Percentiles rank a stretch among this genome's conserved stretches.
phyloP scores from a whole-genome alignment of 805 yeast genomes.

The Monosporozyma aerobia region DNA sequence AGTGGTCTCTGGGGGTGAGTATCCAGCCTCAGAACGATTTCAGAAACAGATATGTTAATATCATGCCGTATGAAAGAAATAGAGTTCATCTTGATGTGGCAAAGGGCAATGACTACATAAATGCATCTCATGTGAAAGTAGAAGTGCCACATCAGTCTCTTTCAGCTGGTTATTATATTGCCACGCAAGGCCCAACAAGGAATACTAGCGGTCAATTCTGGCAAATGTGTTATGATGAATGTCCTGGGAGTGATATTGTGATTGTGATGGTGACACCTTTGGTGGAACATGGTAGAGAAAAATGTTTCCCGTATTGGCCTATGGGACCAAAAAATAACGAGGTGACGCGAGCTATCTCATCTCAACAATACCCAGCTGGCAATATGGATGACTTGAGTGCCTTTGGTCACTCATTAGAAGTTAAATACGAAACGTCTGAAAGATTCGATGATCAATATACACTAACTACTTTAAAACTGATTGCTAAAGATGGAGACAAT shows the following conservation, averaged over 20 bases:
- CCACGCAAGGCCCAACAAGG: constrained; percentile 72
- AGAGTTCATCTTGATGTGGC: constrained; percentile 37
- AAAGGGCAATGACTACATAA: constrained; percentile 54
- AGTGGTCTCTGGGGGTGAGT: constrained; percentile 27
- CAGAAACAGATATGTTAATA: constrained; percentile 53
- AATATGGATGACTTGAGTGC: constrained; percentile 13
- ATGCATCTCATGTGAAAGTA: constrained; percentile 61
- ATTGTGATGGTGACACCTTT: constrained; percentile 72
- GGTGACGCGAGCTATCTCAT: constrained; percentile 4
- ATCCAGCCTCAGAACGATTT: constrained; percentile 18
- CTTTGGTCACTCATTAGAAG: constrained; percentile 16
- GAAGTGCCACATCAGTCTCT: constrained; percentile 18
- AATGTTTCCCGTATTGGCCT: constrained; percentile 80
- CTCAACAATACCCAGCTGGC: constrained; percentile 19
- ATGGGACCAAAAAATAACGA: constrained; percentile 10
- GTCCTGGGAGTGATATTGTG: constrained; percentile 45
- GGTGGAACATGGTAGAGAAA: constrained; percentile 56
- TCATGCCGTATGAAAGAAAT: constrained; percentile 57
- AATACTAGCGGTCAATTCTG: constrained; percentile 78
- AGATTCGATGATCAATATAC: constrained; percentile 16
- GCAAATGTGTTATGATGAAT: constrained; percentile 66
- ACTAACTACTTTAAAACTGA: constrained; percentile 18
- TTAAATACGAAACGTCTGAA: constrained; percentile 14
- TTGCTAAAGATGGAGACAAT: constrained; percentile 25
- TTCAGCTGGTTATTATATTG: constrained; percentile 40